These are phyloP conservation scores for Zymoseptoria pseudotritici DNA, from an alignment of 2,329 filamentous ascomycete genomes.

Conservation along the genomic window DNA sequence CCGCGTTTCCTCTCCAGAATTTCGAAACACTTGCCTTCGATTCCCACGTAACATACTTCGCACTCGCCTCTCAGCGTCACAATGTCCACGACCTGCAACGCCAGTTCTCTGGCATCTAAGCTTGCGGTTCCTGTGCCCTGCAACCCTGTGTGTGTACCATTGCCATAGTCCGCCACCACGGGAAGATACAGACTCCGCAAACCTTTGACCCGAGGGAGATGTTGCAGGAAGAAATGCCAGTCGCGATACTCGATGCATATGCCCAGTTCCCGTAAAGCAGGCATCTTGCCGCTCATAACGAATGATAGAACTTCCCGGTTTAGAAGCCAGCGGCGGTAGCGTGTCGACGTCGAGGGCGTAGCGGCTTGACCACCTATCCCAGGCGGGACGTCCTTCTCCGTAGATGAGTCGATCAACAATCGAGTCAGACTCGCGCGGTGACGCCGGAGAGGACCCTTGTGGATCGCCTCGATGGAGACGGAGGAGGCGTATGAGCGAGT, in stretches of 20 bases:
- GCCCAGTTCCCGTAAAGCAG: constrained; percentile 61
- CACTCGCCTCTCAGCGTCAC: constrained; percentile 69
- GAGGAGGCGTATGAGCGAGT: constrained; percentile 45
- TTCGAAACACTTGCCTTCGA: constrained; percentile 73
- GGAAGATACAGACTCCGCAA: constrained; percentile 65
- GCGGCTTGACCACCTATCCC: constrained; percentile 22
- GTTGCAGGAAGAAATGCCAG: constrained; percentile 75
- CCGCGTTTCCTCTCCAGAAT: constrained; percentile 58
- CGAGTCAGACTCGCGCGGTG: constrained; percentile 65
- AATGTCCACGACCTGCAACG: constrained; percentile 69
- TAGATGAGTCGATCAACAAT: constrained; percentile 63
- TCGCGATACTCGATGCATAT: constrained; percentile 67
- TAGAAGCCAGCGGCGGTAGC: constrained; percentile 65
- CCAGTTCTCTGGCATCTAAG: constrained; percentile 59
- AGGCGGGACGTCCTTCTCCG: constrained; percentile 34
- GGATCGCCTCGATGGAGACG: constrained; percentile 64
- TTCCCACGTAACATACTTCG: constrained; percentile 68
- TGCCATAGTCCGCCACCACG: constrained; percentile 49
- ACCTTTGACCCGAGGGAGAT: constrained; percentile 62
- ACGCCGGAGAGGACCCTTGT: constrained; percentile 60
- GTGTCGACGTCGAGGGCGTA: constrained; percentile 31
- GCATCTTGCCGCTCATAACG: constrained; percentile 70
- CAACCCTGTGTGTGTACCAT: constrained; percentile 26
- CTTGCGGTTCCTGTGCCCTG: constrained; percentile 33
- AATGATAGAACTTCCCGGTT: constrained; percentile 62